phyloP scores from a whole-genome alignment of 371 early-diverging fungal species.

The Basidiobolus heterosporus region DNA sequence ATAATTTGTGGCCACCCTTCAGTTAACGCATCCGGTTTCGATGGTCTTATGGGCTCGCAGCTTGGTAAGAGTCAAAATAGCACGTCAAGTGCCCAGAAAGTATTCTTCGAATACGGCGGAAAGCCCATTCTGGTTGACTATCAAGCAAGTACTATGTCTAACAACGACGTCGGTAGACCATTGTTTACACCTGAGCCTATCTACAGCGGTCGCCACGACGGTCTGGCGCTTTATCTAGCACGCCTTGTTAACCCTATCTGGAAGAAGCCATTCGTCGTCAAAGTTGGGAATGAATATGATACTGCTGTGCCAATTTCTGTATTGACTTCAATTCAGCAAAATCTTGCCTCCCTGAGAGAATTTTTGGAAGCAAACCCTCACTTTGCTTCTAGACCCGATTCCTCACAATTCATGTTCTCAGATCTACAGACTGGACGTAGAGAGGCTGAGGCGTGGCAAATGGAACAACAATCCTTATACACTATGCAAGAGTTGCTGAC shows the following conservation, averaged over 20 bases:
- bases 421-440: slow-evolving; percentile 13
- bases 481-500: slow-evolving; percentile 42
- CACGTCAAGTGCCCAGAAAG: slow-evolving; percentile 17
- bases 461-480: slow-evolving; percentile 52
- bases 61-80: not conserved
- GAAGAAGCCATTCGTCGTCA: slow-evolving; percentile 12
- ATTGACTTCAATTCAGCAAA: slow-evolving; percentile 23
- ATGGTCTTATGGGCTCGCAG: slow-evolving; percentile 1
- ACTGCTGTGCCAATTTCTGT: slow-evolving; percentile 15
- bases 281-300: slow-evolving; percentile 1
- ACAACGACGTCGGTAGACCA: slow-evolving; percentile 29
- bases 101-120: slow-evolving; percentile 49
- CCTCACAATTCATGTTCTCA: slow-evolving; percentile 13
- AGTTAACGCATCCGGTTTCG: slow-evolving; percentile 5
- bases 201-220: slow-evolving; percentile 54
- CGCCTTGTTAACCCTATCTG: slow-evolving; percentile 56
- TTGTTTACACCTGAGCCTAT: slow-evolving; percentile 23
- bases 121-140: slow-evolving; percentile 16
- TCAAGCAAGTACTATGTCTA: slow-evolving; percentile 9
- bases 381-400: slow-evolving; percentile 7
- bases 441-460: slow-evolving; percentile 9
- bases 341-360: slow-evolving; percentile 21
- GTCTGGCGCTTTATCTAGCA: slow-evolving; percentile 54
- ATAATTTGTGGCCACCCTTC: slow-evolving; percentile 23
- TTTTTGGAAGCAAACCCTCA: slow-evolving; percentile 23